Evolutionary conservation across 164 flowering plant genomes (phyloP).

Genomic region (Stephania yunnanensis): DNA sequence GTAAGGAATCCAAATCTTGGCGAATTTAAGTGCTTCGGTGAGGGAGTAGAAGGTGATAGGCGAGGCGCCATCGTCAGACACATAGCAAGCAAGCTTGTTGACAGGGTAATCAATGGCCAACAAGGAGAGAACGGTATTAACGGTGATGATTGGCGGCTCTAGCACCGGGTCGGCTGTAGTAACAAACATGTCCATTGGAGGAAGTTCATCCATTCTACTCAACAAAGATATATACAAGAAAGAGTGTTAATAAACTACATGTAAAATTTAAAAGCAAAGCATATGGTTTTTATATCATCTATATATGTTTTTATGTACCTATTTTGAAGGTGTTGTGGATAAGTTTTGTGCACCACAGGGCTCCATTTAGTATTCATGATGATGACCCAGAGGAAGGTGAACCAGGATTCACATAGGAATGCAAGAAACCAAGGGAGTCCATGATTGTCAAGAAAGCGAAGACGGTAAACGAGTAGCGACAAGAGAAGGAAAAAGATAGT

Average conservation of each 20-base stretch:
- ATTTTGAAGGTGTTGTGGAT: conserved; percentile 36
- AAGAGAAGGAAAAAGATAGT: conserved; percentile 35
- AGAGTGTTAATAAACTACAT: not conserved
- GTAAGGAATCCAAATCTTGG: conserved; percentile 59
- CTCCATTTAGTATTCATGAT: conserved; percentile 36
- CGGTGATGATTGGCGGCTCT: conserved; percentile 55
- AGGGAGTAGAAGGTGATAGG: conserved; percentile 53
- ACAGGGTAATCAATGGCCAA: conserved; percentile 60
- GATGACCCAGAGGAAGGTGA: conserved; percentile 42
- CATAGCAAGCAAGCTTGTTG: conserved; percentile 62
- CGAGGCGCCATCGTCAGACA: conserved; percentile 60
- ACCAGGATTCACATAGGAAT: conserved; percentile 45
- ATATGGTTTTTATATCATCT: not conserved
- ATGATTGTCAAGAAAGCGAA: conserved; percentile 21
- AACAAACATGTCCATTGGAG: conserved; percentile 61
- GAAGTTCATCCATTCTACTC: conserved; percentile 32
- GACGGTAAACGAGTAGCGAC: conserved; percentile 42
- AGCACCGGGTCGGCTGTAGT: conserved; percentile 60
- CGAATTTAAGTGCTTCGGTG: conserved; percentile 41
- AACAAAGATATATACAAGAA: not conserved
- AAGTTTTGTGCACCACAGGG: conserved; percentile 27
- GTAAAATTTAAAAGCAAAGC: not conserved
- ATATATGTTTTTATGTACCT: conserved; percentile 17
- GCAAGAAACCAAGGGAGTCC: conserved; percentile 42
- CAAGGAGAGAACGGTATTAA: conserved; percentile 59